Base-by-base conservation (phyloP, 2,329 filamentous ascomycete genomes). In the Ophiosphaerella herpotricha region DNA sequence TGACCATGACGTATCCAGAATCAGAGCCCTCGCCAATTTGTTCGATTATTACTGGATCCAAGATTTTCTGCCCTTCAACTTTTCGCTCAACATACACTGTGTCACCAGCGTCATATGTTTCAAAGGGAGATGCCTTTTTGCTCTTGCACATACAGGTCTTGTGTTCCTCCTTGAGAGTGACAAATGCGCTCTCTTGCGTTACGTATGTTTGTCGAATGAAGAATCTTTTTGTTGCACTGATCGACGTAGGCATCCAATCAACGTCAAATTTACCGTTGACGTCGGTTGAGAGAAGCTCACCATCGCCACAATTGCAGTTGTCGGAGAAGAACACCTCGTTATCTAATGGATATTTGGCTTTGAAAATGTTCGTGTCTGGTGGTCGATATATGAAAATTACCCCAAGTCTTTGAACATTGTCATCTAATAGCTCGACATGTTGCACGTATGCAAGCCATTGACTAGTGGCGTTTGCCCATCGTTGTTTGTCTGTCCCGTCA, bases 261-360 rank as follows among this genome's bases (percentile, higher is more conserved):
- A 92, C 79, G 0, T 77, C 56, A 35, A 88, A 81, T 1, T 81
- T 81, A 0, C 77, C 78, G 0, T 84, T 61, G 0, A 91, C 75
- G 31, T 90, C 80, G 0, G 79, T 70, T 1, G 80, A 77, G 0
- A 76, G 58, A 3, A 90, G 76, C 24, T 78, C 77, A 0, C 73
- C 64, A 14, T 82, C 76, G 0, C 75, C 67, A 54, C 90, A 94
- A 1, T 86, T 88, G 72, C 90, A 93, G 50, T 91, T 85, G 43
- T 91, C 83, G 0, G 86, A 90, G 0, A 93, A 72, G 54, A 94
- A 94, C 0, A 94, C 71, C 69, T 95, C 90, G 43, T 91, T 89
- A 0, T 73, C 54, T 70, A 84, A 86, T 0, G 87, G 86, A 58
- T 93, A 95, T 8, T 79, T 80, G 72, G 86, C 85, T 5, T 81